These are phyloP conservation scores for Ramaria sp. DNA, from an alignment of 768 basidiomycete genomes.

Conservation along the genomic window DNA sequence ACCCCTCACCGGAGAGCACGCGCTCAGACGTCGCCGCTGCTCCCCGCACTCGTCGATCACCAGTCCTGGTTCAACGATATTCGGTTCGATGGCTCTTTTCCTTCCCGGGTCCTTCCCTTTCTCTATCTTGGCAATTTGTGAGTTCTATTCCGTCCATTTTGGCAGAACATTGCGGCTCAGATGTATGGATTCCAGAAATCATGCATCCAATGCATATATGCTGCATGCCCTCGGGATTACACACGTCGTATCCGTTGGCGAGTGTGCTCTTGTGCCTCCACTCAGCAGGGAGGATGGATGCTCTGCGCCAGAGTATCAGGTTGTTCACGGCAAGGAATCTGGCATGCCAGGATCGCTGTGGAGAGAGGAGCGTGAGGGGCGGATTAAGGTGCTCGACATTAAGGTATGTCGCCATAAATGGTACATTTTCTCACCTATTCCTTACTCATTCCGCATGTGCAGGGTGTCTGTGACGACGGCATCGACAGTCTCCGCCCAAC, in stretches of 20 bases:
- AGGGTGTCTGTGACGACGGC: conserved; percentile 87
- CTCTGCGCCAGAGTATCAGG: conserved; percentile 10
- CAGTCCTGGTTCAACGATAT: conserved; percentile 93
- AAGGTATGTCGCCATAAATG: conserved; percentile 25
- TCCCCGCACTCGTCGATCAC: conserved; percentile 57
- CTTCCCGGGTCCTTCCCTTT: conserved; percentile 84
- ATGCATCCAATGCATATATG: conserved; percentile 93
- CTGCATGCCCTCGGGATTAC: conserved; percentile 92
- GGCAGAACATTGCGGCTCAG: conserved; percentile 7
- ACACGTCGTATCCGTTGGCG: conserved; percentile 94
- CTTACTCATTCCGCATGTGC: neutral
- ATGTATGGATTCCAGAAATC: conserved; percentile 47
- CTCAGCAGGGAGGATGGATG: conserved; percentile 20
- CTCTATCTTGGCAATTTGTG: conserved; percentile 92
- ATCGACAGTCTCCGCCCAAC: conserved; percentile 90
- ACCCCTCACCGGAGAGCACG: conserved; percentile 37
- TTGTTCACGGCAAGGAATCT: conserved; percentile 7
- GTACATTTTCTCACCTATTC: neutral
- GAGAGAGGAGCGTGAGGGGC: conserved; percentile 79
- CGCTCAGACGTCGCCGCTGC: conserved; percentile 57
- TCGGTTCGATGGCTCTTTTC: conserved; percentile 92
- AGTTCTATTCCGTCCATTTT: conserved; percentile 26
- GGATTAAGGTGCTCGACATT: conserved; percentile 86
- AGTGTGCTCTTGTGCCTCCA: conserved; percentile 83
- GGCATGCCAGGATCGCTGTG: conserved; percentile 52